These are phyloP conservation scores for Uronychia setigera DNA, from an alignment of 73 alveolate genomes.

Conservation along the genomic window DNA sequence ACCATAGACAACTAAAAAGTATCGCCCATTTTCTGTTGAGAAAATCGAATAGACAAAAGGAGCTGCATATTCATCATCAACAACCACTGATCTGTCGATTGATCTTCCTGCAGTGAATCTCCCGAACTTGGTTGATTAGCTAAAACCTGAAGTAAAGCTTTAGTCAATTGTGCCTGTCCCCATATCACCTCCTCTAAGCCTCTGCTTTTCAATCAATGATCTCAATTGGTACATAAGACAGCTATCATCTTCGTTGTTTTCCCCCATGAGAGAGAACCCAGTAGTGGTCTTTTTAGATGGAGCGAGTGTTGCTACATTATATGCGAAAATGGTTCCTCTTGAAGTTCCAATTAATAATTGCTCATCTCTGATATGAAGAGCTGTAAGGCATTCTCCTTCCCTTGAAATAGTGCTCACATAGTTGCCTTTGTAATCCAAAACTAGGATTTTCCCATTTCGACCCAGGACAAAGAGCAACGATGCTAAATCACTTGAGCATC, in stretches of 20 bases:
- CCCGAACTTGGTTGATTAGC: background rate
- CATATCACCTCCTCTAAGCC: background rate
- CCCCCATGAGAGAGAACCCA: background rate
- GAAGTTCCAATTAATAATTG: constrained; percentile 50
- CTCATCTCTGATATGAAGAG: constrained; percentile 30
- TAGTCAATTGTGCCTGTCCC: background rate
- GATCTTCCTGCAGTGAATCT: too few species aligned
- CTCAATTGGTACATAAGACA: background rate
- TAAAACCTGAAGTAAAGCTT: background rate
- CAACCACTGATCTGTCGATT: too few species aligned
- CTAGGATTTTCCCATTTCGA: constrained; percentile 54
- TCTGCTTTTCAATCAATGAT: background rate
- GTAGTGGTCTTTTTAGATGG: background rate
- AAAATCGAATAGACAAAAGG: background rate
- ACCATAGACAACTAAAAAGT: background rate
- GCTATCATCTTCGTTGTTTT: background rate
- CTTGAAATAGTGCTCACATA: constrained; percentile 42
- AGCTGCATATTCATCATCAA: background rate
- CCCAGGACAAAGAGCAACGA: constrained; percentile 4
- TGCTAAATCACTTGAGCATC: background rate
- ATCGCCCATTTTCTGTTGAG: background rate
- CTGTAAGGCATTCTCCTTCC: constrained; percentile 24
- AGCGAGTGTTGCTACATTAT: constrained; percentile 41
- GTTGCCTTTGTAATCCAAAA: constrained; percentile 59
- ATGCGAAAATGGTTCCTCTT: constrained; percentile 57